These are phyloP conservation scores for Ophiocordyceps australis DNA, from an alignment of 2,329 filamentous ascomycete species.

Conservation along the genomic window DNA sequence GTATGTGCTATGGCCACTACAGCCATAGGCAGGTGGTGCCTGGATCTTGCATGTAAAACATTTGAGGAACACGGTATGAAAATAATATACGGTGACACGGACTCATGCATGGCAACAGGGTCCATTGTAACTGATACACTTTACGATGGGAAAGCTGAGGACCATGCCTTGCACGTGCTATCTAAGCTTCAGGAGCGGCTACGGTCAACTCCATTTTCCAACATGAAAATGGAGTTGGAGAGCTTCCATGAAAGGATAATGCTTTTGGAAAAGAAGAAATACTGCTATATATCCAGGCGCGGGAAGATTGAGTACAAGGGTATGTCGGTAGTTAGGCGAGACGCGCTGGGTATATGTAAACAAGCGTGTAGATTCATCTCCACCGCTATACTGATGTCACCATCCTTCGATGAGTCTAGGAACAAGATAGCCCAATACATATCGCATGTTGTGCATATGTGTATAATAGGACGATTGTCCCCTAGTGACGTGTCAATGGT, in stretches of 20 bases:
- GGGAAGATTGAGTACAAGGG: neutral
- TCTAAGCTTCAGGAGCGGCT: neutral
- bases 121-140: neutral
- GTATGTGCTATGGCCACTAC: neutral
- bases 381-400: neutral
- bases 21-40: neutral
- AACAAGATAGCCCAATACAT: neutral
- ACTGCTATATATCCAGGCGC: neutral
- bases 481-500: neutral
- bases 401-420: neutral
- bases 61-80: neutral
- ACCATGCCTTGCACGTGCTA: neutral
- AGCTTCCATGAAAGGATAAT: neutral
- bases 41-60: neutral
- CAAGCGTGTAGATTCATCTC: neutral
- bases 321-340: neutral
- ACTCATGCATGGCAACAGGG: neutral
- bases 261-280: neutral
- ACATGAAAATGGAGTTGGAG: neutral
- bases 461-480: neutral
- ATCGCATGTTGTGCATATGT: neutral
- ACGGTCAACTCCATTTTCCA: neutral
- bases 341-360: neutral
- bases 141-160: neutral
- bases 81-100: neutral